Conservation (phyloP, 192 early-diverging fungal genomes). For the Backusella psychrophila region DNA sequence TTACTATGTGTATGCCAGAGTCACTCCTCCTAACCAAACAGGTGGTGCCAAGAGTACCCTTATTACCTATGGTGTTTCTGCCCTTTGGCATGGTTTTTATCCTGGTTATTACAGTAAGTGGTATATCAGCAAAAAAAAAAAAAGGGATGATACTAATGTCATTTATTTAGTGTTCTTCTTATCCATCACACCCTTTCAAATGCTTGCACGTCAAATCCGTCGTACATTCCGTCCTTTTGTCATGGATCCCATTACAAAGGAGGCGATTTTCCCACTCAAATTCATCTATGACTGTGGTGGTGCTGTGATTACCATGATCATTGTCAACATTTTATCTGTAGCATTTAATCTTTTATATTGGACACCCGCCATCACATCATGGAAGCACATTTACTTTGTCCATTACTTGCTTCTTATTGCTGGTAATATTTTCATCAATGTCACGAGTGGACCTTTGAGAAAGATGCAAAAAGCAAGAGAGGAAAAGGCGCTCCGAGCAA, state of each 20-base stretch:
- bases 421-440: background rate
- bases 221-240: background rate
- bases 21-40: slow-evolving; percentile 45
- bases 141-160: background rate
- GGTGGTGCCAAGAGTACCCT: slow-evolving; percentile 56
- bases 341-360: background rate
- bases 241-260: background rate
- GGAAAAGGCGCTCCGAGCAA: background rate
- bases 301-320: background rate
- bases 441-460: background rate
- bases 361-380: background rate
- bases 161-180: background rate
- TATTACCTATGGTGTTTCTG: slow-evolving; percentile 77
- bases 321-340: background rate
- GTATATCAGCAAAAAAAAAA: background rate
- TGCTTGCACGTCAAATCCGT: background rate
- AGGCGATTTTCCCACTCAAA: background rate
- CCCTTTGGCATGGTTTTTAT: slow-evolving; percentile 97
- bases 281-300: background rate
- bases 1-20: slow-evolving; percentile 79
- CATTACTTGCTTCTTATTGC: background rate
- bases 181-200: background rate
- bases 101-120: slow-evolving; percentile 75
- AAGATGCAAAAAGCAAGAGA: background rate
- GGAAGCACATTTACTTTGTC: background rate